These are phyloP conservation scores for Colletotrichum sp. DNA, from an alignment of 2,329 filamentous ascomycete genomes.

Conservation along the genomic window DNA sequence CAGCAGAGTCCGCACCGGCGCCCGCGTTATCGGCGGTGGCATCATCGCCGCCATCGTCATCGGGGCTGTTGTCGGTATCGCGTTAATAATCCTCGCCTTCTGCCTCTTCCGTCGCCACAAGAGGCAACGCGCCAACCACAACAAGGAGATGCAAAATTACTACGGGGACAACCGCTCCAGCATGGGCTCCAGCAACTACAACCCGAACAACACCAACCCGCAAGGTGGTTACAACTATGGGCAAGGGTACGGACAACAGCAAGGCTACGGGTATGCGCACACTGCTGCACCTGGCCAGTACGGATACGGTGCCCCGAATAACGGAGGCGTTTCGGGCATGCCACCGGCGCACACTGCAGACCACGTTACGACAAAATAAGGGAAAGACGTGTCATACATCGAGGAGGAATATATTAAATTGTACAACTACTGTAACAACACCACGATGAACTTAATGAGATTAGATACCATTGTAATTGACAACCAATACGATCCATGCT, in stretches of 20 bases:
- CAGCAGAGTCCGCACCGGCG: not conserved
- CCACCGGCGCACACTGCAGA: not conserved
- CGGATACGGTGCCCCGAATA: not conserved
- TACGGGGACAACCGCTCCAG: constrained; percentile 12
- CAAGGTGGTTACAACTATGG: not conserved
- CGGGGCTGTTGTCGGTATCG: not conserved
- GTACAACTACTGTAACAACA: not conserved
- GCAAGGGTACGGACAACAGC: constrained; percentile 4
- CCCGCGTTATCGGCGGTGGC: not conserved
- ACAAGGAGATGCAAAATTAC: constrained; percentile 15
- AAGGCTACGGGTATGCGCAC: constrained; percentile 8
- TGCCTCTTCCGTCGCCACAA: not conserved
- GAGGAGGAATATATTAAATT: not conserved
- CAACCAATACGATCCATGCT: not conserved
- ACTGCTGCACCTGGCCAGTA: not conserved
- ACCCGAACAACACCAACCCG: not conserved
- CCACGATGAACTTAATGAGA: not conserved
- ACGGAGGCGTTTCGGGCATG: not conserved
- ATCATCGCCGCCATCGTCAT: constrained; percentile 13
- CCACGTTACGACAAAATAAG: not conserved
- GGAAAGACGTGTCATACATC: not conserved
- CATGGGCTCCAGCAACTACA: not conserved
- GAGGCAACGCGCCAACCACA: not conserved
- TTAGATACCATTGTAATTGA: not conserved
- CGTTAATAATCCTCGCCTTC: not conserved